Evolutionary conservation across 805 yeast species (phyloP).

Genomic region (Candida ipomoeae): DNA sequence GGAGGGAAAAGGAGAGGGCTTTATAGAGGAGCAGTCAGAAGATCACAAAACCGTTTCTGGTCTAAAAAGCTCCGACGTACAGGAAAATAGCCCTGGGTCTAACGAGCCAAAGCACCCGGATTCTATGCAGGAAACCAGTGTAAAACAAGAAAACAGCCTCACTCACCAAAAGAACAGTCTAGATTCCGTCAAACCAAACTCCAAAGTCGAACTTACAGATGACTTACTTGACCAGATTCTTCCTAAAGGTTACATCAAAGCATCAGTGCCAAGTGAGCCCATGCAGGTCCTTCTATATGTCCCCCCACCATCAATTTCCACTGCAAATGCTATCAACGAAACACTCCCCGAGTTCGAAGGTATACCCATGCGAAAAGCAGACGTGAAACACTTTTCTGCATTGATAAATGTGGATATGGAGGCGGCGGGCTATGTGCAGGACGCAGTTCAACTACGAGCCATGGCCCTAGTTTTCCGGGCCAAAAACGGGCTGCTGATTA

Average conservation of each 20-base stretch:
- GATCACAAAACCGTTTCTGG: too few species aligned
- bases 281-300: conserved; percentile 38
- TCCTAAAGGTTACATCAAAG: conserved; percentile 49
- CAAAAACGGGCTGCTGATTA: conserved; percentile 71
- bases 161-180: too few species aligned
- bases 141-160: neutral
- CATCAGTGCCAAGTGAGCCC: conserved; percentile 21
- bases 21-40: too few species aligned
- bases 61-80: too few species aligned
- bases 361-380: conserved; percentile 50
- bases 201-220: conserved; percentile 23
- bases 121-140: neutral
- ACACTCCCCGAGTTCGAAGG: conserved; percentile 16
- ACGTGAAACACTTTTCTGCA: conserved; percentile 65
- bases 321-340: conserved; percentile 21
- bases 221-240: conserved; percentile 45
- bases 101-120: too few species aligned
- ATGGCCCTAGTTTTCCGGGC: conserved; percentile 62
- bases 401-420: conserved; percentile 32
- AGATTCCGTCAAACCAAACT: neutral
- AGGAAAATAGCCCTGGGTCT: too few species aligned
- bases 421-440: conserved; percentile 26
- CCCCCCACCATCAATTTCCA: conserved; percentile 44
- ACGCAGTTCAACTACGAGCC: conserved; percentile 55
- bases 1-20: neutral